These are phyloP conservation scores for Pythium aquatile DNA, from an alignment of 352 stramenopile species.

Conservation along the genomic window DNA sequence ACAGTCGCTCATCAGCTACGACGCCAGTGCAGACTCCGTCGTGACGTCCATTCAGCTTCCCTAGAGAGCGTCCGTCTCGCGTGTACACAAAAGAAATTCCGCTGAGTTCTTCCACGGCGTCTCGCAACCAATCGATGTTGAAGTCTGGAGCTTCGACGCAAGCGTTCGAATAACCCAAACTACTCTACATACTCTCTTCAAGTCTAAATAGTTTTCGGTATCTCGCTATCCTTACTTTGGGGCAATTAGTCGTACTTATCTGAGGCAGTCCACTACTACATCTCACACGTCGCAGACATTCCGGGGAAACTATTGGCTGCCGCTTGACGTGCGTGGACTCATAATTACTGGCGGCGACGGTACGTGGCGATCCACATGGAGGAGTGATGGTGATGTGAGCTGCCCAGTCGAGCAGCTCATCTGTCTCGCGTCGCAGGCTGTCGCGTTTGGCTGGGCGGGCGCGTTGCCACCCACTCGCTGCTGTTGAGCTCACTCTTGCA, in stretches of 20 bases:
- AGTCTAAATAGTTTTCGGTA: not conserved
- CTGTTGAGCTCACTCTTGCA: slow-evolving; percentile 3
- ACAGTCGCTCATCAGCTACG: slow-evolving; percentile 15
- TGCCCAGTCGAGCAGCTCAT: not conserved
- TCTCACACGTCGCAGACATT: not conserved
- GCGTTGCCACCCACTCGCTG: slow-evolving; percentile 1
- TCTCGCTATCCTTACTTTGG: slow-evolving; percentile 8
- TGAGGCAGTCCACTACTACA: not conserved
- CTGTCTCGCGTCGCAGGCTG: not conserved
- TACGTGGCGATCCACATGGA: not conserved
- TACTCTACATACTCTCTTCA: not conserved
- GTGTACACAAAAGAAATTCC: not conserved
- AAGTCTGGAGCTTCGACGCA: slow-evolving; percentile 18
- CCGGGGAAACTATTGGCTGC: slow-evolving; percentile 8
- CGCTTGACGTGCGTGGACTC: not conserved
- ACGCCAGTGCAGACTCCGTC: not conserved
- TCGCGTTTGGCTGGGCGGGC: slow-evolving; percentile 2
- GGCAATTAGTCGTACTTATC: not conserved
- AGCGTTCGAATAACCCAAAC: slow-evolving; percentile 21
- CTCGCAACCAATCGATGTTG: slow-evolving; percentile 10
- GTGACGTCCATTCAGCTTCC: slow-evolving; percentile 4
- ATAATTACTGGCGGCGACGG: slow-evolving; percentile 8
- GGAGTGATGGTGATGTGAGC: slow-evolving; percentile 5
- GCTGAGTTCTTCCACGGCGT: slow-evolving; percentile 4
- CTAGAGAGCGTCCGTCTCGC: not conserved